Evolutionary conservation across 2,329 filamentous ascomycete genomes (phyloP).

Genomic region (Colletotrichum sp.): DNA sequence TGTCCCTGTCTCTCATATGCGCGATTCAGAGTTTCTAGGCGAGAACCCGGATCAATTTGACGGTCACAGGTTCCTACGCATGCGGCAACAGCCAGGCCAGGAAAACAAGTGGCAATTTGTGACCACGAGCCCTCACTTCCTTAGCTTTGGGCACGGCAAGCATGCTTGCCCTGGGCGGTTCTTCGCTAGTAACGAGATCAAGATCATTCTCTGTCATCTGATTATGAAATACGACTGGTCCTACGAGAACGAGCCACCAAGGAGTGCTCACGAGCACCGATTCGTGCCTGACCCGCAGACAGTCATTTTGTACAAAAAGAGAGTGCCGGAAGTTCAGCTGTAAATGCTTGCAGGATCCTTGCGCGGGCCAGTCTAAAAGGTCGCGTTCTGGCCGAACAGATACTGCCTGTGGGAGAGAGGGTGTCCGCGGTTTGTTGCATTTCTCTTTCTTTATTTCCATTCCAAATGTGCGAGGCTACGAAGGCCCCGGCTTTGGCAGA

Average conservation of each 20-base stretch:
- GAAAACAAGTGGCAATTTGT: neutral
- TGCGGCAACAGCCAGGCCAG: neutral
- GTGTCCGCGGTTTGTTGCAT: neutral
- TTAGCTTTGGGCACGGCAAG: neutral
- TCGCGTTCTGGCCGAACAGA: neutral
- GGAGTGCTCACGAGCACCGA: neutral
- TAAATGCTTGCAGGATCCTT: neutral
- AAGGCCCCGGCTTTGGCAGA: neutral
- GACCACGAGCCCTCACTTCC: neutral
- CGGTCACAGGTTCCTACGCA: neutral
- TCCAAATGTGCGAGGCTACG: neutral
- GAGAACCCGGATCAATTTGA: neutral
- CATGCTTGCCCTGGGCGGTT: neutral
- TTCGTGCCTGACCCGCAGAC: neutral
- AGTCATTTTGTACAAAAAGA: neutral
- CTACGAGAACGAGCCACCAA: neutral
- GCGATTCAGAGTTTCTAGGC: neutral
- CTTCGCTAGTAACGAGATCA: neutral
- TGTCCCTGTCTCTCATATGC: neutral
- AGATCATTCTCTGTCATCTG: neutral
- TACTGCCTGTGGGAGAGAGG: fast-evolving
- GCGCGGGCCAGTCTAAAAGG: neutral
- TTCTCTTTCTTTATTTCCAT: neutral
- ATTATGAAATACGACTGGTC: neutral
- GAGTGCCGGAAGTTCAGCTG: neutral